Evolutionary conservation across 2,329 filamentous ascomycete species (phyloP).

Genomic region (Pestalotiopsis sp.): DNA sequence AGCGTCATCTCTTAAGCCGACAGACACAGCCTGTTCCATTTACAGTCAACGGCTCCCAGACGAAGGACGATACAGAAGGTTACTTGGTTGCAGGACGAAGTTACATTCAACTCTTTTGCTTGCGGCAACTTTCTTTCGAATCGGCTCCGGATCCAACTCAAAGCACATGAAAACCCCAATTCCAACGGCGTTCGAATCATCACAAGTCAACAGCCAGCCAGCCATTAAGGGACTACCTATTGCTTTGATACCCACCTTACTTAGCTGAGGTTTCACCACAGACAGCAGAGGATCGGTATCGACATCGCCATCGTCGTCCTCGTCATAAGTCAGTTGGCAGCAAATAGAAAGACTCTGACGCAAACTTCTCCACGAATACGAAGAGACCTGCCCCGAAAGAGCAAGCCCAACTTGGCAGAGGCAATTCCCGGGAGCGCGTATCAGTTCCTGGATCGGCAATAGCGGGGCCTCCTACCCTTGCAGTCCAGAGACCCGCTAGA

Average conservation of each 20-base stretch:
- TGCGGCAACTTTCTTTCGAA: neutral
- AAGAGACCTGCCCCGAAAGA: neutral
- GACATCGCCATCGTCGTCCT: neutral
- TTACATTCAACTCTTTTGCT: neutral
- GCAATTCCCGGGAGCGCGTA: neutral
- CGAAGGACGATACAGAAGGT: neutral
- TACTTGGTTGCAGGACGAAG: neutral
- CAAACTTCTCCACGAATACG: neutral
- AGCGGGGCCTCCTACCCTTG: neutral
- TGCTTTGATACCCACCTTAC: neutral
- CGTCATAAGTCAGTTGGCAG: neutral
- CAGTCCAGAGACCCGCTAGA: conserved; percentile 1
- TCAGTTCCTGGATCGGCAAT: conserved; percentile 11
- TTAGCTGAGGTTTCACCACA: neutral
- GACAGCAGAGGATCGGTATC: neutral
- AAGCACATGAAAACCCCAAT: neutral
- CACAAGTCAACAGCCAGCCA: neutral
- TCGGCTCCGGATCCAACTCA: neutral
- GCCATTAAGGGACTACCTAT: neutral
- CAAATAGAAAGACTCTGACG: neutral
- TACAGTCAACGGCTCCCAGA: neutral
- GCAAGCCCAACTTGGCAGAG: neutral
- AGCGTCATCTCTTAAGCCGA: neutral
- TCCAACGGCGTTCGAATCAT: neutral
- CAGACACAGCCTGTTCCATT: neutral